Evolutionary conservation across 352 stramenopile species (phyloP).

Genomic region (Globisporangium parvum): DNA sequence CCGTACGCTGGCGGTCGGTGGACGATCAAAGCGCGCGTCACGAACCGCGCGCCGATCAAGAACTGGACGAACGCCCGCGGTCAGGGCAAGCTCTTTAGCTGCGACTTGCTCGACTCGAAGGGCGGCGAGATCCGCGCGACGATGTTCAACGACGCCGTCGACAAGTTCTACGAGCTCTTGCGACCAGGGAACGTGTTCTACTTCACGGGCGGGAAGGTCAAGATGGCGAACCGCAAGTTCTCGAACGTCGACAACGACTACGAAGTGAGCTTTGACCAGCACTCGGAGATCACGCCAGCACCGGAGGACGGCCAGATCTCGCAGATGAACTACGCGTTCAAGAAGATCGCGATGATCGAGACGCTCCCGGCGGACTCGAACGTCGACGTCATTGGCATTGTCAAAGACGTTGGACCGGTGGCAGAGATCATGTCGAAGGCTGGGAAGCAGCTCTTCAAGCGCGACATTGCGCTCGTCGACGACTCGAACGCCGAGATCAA

Average conservation of each 20-base stretch:
- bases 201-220: conserved; percentile 93
- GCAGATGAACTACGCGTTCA: conserved; percentile 90
- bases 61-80: conserved; percentile 95
- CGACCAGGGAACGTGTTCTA: conserved; percentile 89
- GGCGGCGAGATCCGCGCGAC: conserved; percentile 96
- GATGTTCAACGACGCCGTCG: conserved; percentile 98
- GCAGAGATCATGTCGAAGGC: conserved; percentile 93
- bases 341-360: conserved; percentile 93
- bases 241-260: conserved; percentile 96
- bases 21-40: conserved; percentile 96
- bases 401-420: conserved; percentile 90
- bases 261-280: conserved; percentile 97
- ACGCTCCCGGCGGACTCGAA: conserved; percentile 77
- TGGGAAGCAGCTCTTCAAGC: conserved; percentile 94
- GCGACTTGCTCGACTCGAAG: conserved; percentile 94
- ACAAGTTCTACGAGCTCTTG: conserved; percentile 95
- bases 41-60: conserved; percentile 90
- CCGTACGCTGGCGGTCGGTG: conserved; percentile 91
- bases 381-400: conserved; percentile 95
- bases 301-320: conserved; percentile 89
- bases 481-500: conserved; percentile 94
- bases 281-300: conserved; percentile 91
- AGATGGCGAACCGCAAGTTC: conserved; percentile 97
- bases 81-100: conserved; percentile 94
- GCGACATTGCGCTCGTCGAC: conserved; percentile 95